Conservation (phyloP, 805 yeast genomes). For the Sungouiozyma intestinalis region DNA sequence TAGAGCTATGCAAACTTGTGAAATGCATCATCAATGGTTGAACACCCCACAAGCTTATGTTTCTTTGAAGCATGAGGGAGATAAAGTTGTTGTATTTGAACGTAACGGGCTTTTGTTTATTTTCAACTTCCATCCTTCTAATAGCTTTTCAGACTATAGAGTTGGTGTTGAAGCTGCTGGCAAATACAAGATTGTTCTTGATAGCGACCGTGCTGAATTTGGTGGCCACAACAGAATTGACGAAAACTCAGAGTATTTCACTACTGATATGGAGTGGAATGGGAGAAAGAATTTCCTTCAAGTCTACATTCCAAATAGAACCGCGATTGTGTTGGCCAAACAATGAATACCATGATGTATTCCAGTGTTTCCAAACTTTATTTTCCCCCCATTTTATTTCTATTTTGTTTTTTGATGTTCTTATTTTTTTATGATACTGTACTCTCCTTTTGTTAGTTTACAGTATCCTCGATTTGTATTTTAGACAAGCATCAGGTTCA, state of each 20-base stretch:
- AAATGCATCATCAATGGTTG: constrained; percentile 62
- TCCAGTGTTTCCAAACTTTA: background rate
- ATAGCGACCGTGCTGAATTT: constrained; percentile 56
- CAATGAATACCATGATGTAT: no score
- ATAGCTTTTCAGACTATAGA: constrained; percentile 77
- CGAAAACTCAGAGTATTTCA: constrained; percentile 44
- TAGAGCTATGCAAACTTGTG: constrained; percentile 70
- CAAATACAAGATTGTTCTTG: constrained; percentile 59
- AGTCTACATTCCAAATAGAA: constrained; percentile 72
- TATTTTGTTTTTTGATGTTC: background rate
- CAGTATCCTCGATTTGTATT: no score
- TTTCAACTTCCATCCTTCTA: constrained; percentile 82
- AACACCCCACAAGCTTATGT: constrained; percentile 68
- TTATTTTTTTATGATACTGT: no score
- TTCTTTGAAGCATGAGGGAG: constrained; percentile 78
- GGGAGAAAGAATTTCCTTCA: constrained; percentile 64
- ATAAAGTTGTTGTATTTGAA: constrained; percentile 82
- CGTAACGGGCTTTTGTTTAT: constrained; percentile 76
- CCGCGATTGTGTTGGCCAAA: constrained; percentile 49
- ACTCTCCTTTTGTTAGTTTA: background rate
- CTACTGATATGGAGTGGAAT: constrained; percentile 75
- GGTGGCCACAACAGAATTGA: constrained; percentile 81
- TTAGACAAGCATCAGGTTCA: background rate
- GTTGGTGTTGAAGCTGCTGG: constrained; percentile 84
- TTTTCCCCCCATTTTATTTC: background rate